Conservation (phyloP, 345 rosid genomes). For the Ceriops decandra region DNA sequence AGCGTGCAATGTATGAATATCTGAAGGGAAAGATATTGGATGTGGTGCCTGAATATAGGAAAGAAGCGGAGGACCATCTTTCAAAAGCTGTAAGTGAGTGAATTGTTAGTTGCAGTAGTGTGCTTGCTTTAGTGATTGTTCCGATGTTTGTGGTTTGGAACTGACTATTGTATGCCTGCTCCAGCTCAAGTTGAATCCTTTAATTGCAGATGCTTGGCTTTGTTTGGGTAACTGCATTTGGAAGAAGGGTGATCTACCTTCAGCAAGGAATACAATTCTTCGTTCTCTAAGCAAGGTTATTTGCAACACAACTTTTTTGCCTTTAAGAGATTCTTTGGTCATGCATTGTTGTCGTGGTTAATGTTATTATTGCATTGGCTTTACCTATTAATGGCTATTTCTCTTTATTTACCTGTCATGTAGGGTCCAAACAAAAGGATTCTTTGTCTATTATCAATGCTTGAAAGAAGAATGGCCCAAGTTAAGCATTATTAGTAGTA, state of each 20-base stretch:
- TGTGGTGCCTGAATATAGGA: slow-evolving; percentile 60
- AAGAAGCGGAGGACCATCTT: slow-evolving; percentile 81
- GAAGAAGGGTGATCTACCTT: slow-evolving; percentile 72
- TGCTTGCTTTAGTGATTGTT: slow-evolving; percentile 13
- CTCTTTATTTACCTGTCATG: slow-evolving; percentile 12
- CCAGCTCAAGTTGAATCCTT: slow-evolving; percentile 75
- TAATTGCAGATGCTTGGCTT: slow-evolving; percentile 75
- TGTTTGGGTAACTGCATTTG: slow-evolving; percentile 70
- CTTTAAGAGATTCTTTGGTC: not conserved
- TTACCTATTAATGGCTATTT: slow-evolving; percentile 3
- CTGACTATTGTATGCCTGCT: slow-evolving; percentile 17
- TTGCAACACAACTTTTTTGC: not conserved
- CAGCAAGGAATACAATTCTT: slow-evolving; percentile 64
- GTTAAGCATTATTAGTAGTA: slow-evolving; percentile 32
- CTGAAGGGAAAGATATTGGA: slow-evolving; percentile 64
- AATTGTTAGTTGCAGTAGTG: not conserved
- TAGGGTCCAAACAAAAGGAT: slow-evolving; percentile 70
- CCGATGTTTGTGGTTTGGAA: slow-evolving; percentile 12
- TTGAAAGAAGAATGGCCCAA: slow-evolving; percentile 70
- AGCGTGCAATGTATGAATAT: slow-evolving; percentile 54
- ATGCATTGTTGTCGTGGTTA: not conserved
- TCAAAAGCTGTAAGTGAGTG: slow-evolving; percentile 56
- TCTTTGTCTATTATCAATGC: slow-evolving; percentile 67
- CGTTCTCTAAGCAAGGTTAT: slow-evolving; percentile 67
- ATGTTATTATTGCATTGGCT: not conserved